Percentiles rank a stretch among this genome's conserved stretches.
These are phyloP conservation scores for Canariomyces notabilis DNA, from an alignment of 2,329 filamentous ascomycete genomes.

Conservation along the genomic window DNA sequence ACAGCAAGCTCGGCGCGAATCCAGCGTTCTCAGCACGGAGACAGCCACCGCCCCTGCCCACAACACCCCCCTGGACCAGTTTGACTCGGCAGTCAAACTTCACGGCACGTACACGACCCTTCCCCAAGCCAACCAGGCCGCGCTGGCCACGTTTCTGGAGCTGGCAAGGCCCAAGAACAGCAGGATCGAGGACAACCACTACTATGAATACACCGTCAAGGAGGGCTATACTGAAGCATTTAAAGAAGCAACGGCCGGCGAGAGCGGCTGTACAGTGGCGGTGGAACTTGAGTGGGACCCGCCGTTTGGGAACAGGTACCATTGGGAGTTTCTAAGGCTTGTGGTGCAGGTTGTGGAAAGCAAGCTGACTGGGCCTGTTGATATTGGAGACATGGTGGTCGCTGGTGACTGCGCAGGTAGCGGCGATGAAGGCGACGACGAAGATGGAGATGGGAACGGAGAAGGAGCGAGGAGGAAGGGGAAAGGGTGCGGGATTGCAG, in stretches of 20 bases:
- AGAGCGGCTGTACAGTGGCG: background rate
- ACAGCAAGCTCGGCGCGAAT: background rate
- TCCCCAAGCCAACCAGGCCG: slow-evolving; percentile 11
- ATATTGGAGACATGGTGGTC: slow-evolving; percentile 20
- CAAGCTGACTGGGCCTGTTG: slow-evolving; percentile 15
- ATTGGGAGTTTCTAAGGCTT: slow-evolving; percentile 18
- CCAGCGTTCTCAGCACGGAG: background rate
- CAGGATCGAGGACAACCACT: slow-evolving; percentile 10
- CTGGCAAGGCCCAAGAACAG: slow-evolving; percentile 10
- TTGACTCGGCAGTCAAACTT: background rate
- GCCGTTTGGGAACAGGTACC: background rate
- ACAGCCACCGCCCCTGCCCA: background rate
- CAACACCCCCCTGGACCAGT: background rate
- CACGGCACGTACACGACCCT: slow-evolving; percentile 16
- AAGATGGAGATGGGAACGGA: background rate
- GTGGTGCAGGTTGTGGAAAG: slow-evolving; percentile 11
- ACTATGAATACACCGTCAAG: slow-evolving; percentile 2
- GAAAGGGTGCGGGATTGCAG: background rate
- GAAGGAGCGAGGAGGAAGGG: background rate
- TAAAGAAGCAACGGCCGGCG: background rate
- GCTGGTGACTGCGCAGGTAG: slow-evolving; percentile 5
- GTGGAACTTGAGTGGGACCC: slow-evolving; percentile 10
- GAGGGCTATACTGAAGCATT: slow-evolving; percentile 2
- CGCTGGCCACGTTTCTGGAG: slow-evolving; percentile 4
- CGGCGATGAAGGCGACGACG: background rate